phyloP scores from a whole-genome alignment of 2,329 filamentous ascomycete species.

The Penicillium corylophilum region DNA sequence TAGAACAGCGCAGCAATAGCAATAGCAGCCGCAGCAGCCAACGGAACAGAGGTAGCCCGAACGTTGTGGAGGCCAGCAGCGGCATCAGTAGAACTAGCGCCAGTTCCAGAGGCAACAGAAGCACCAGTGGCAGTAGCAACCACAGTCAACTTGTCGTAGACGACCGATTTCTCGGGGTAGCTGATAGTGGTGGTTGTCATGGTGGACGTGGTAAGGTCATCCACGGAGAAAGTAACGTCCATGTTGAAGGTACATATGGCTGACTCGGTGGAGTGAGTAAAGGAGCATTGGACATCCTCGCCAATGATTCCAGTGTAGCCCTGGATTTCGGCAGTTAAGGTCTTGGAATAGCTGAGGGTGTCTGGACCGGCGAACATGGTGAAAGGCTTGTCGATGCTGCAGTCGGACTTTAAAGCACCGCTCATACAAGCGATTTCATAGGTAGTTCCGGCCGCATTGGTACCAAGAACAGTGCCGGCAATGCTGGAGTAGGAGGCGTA shows the following conservation, averaged over 20 bases:
- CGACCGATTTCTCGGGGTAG: background rate
- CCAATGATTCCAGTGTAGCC: background rate
- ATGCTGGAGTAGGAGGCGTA: background rate
- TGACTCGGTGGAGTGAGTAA: background rate
- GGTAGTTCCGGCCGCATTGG: constrained; percentile 2
- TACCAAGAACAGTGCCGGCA: constrained; percentile 1
- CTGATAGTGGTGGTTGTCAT: background rate
- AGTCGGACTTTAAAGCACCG: constrained; percentile 1
- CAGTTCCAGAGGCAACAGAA: background rate
- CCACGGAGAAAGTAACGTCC: background rate
- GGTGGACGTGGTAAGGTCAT: background rate
- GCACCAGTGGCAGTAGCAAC: background rate
- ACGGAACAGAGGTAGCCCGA: background rate
- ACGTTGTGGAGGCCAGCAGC: background rate
- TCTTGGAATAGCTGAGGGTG: background rate
- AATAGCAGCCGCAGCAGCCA: background rate
- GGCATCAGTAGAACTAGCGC: background rate
- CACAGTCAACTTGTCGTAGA: background rate
- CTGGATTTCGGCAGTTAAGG: background rate
- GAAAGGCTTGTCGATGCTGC: background rate
- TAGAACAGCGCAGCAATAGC: background rate
- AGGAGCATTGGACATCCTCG: background rate
- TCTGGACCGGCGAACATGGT: constrained; percentile 1
- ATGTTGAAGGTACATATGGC: background rate
- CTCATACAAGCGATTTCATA: constrained; percentile 1